Percentiles rank a stretch among this genome's conserved stretches.
Conservation (phyloP, 305 asterid species). For the Fraxinus angustifolia region DNA sequence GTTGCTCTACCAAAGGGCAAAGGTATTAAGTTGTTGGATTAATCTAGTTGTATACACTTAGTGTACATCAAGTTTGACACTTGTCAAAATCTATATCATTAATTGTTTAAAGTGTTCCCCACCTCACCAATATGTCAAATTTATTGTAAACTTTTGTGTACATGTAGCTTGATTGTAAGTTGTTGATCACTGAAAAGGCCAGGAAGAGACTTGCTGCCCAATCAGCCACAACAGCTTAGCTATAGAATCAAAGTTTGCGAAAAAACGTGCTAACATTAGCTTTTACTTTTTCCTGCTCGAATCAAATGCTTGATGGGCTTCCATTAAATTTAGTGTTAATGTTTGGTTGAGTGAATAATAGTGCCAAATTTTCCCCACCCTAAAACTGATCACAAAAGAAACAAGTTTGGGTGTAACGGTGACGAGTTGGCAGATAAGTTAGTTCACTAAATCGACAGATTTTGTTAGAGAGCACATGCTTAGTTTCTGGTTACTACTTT, state of each 20-base stretch:
- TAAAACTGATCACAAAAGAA: not conserved
- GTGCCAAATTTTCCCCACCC: not conserved
- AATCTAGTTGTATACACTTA: too few species aligned
- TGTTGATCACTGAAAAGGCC: slow-evolving; percentile 19
- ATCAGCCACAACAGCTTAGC: slow-evolving; percentile 20
- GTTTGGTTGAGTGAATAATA: not conserved
- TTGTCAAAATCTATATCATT: too few species aligned
- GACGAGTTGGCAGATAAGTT: not conserved
- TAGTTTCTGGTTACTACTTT: not conserved
- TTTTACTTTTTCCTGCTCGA: not conserved
- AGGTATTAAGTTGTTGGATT: not conserved
- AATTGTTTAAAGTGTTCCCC: not conserved
- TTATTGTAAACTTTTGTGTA: too few species aligned
- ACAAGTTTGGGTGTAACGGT: not conserved
- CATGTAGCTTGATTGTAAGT: not conserved
- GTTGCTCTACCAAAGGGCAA: slow-evolving; percentile 27
- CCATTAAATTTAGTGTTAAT: not conserved
- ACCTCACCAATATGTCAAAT: not conserved
- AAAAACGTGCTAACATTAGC: not conserved
- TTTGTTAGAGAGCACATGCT: slow-evolving; percentile 17
- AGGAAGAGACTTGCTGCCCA: slow-evolving; percentile 26
- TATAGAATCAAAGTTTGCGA: not conserved
- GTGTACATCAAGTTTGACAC: too few species aligned
- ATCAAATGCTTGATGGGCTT: not conserved
- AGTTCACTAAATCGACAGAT: not conserved